Base-by-base conservation (phyloP, 192 early-diverging fungal species). In the Podila clonocystis region DNA sequence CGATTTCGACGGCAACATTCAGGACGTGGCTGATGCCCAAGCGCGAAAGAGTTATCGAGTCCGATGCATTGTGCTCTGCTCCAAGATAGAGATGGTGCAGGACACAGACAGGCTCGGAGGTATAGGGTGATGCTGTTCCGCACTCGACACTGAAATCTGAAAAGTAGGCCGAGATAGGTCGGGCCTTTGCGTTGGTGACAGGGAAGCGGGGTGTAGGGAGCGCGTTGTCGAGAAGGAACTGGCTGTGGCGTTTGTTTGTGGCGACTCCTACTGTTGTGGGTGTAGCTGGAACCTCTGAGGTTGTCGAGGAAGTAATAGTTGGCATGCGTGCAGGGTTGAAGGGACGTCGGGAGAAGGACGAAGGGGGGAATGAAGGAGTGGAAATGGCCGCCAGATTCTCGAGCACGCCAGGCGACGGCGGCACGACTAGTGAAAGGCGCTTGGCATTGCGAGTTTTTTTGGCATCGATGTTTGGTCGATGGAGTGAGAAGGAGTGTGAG, bases 1-100 rank as follows among this genome's bases (percentile, higher is more conserved):
- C 82, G 38, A 95, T 89, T 74, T 95, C 94, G 7, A 87, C 82
- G 8, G 93, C 94, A 26, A 94, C 92, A 75, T 95, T 95, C 49
- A 95, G 49, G 33, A 95, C 88, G 50, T 72, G 87, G 9, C 84
- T 83, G 65, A 95, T 87, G 31, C 82, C 76, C 22, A 91, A 75
- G 11, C 84, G 63, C 19, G 78, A 71, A 0, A 95, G 72, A 9
- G 86, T 70, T 24, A 49, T 19, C 22, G 82, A n/a, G 72, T 94
- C 86, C 20, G 82, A 73, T 24, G 92, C 91, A 74, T 91, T 92
- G 49, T 86, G 73, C 67, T 90, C 87, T 52, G 84, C 85, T 9
- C 94, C 93, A 9, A 95, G 84, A 58, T 92, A 94, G 0, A 95
- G 84, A 55, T 87, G 68, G 48, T 88, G 88, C 52, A 95, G 70